Base-by-base conservation (phyloP, 2,329 filamentous ascomycete species). In the Knufia petricola region DNA sequence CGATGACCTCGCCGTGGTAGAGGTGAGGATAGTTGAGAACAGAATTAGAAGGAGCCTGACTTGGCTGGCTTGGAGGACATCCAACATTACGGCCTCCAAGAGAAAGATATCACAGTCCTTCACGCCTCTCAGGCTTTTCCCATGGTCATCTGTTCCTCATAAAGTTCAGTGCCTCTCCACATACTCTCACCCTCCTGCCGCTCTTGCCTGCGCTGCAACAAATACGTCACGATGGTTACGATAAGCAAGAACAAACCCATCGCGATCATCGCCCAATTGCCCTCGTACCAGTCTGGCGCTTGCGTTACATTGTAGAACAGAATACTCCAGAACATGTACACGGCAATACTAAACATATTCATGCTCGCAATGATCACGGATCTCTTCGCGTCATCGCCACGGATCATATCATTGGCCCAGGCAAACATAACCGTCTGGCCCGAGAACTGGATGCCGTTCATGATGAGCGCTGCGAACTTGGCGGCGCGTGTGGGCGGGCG, bases 261-360 rank as follows among this genome's bases (percentile, higher is more conserved):
- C 19, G 31, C 44, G 19, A 52, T 49, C 46, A 52, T 52, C n/a
- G 47, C 50, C 31, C 50, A 50, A 36, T 47, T 50, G 9, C 50
- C 50, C 20, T 46, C 23, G 23, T 13, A 39, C 50, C 50, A 52
- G 20, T 46, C 42, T 12, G 53, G 53, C 15, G 42, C 53, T 24
- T 54, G 36, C 19, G 52, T 50, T 4, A 49, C 51, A n/a, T 52
- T 54, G 41, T 55, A 55, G 45, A 55, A 55, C n/a, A 55, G 8
- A n/a, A 55, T 52, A 12, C 51, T 54, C 53, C 53, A 55, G 49
- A 52, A 55, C 26, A 52, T 48, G 41, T 55, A 54, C 28, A 55
- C 51, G 7, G 53, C 53, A 19, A 52, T 51, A 20, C 42, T 51
- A 24, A 52, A 52, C 42, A 55, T 52, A 42, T 55, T 55, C 53